A percentile compares a stretch with the other conserved stretches of the same genome.
Evolutionary conservation across 2,329 filamentous ascomycete genomes (phyloP).

Genomic region (Aspergillus sp.): DNA sequence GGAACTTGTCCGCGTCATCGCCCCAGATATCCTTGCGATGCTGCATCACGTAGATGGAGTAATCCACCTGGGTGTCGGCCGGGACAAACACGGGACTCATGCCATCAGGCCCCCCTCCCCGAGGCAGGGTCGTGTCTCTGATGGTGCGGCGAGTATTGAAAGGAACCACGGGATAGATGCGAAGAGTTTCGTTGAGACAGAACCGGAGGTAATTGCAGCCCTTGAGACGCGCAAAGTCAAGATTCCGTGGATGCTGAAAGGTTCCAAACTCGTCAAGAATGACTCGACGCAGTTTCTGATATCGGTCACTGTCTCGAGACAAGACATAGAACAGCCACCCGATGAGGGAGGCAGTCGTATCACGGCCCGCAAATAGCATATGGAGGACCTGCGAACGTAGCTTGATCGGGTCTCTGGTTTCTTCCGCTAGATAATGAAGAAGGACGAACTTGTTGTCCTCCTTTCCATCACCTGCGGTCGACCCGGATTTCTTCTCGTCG

Average conservation of each 20-base stretch:
- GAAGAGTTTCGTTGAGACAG: conserved; percentile 70
- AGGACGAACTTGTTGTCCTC: conserved; percentile 72
- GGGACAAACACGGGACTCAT: conserved; percentile 41
- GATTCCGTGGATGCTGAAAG: conserved; percentile 42
- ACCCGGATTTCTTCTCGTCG: conserved; percentile 45
- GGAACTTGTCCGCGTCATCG: conserved; percentile 45
- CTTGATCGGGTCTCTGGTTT: conserved; percentile 61
- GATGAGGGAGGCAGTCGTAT: conserved; percentile 79
- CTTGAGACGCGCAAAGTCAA: conserved; percentile 76
- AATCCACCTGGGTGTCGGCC: conserved; percentile 44
- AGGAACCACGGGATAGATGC: conserved; percentile 72
- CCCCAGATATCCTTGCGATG: conserved; percentile 48
- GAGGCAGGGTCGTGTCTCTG: conserved; percentile 68
- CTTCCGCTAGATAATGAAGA: conserved; percentile 75
- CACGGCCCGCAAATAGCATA: conserved; percentile 73
- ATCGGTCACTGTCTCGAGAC: conserved; percentile 61
- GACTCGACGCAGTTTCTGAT: conserved; percentile 66
- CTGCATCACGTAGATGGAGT: conserved; percentile 52
- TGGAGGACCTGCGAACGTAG: conserved; percentile 84
- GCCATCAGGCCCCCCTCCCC: conserved; percentile 52
- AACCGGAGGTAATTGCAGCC: conserved; percentile 74
- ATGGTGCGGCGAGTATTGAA: conserved; percentile 72
- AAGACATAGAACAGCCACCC: conserved; percentile 83
- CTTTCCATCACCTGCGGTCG: conserved; percentile 65
- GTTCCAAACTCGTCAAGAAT: conserved; percentile 64